Base-by-base conservation (phyloP, 1,284 basidiomycete species). In the Irpex lacteus region DNA sequence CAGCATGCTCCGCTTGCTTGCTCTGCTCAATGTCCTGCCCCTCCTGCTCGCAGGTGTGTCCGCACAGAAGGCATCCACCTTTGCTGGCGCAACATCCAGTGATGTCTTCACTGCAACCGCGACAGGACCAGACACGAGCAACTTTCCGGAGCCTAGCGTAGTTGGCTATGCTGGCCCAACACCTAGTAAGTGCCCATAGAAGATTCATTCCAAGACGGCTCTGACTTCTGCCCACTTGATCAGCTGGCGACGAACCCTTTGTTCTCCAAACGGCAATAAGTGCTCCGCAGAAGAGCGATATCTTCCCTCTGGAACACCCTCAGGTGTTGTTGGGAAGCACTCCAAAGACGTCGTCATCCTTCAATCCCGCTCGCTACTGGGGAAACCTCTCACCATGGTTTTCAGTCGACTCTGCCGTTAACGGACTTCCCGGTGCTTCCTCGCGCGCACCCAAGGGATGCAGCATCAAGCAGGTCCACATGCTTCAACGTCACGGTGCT, bases 301-400 rank as follows among this genome's bases (percentile, higher is more conserved):
- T 56, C 19, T 56, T 34, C n/a, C 54, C 54, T 56, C 54, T 56
- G 11, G 21, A 56, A 32, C 32, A 32, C 26, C 54, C 54, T 3
- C 54, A 56, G 26, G 34, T 56, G 7, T 11, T 56, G n/a, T 15
- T 56, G 26, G 54, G 54, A 19, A 56, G 11, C 54, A 26, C 13
- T 13, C 54, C 54, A 9, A 13, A 36, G n/a, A 34, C 54, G 7
- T 56, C 54, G 54, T 1, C 21, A 9, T 34, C 26, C 54, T 75
- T 75, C 66, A 67, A 75, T 63, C 66, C 70, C 8, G 57, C 70
- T 19, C 70, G 67, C 58, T 76, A 81, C 68, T 82, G 83, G 77
- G 88, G 85, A 18, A 86, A 84, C 70, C 80, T 89, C 21, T 76
- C 82, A 0, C 87, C 87, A 3, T 85, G 82, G 80, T 82, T 82